phyloP scores from a whole-genome alignment of 2,329 filamentous ascomycete genomes.

The Apiospora aurea region DNA sequence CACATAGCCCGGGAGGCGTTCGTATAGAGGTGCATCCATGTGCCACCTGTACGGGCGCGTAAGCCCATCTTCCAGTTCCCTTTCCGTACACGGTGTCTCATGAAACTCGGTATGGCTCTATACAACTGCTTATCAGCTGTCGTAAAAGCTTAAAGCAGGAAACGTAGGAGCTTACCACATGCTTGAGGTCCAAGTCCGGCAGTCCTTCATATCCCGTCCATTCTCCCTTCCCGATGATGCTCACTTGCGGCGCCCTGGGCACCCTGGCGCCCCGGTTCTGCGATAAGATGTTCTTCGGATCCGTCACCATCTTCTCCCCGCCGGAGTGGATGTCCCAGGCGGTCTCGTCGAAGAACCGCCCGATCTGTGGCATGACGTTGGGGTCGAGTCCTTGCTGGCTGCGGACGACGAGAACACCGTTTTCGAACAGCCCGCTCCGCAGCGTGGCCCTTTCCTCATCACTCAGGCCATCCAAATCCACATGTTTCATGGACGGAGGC shows the following conservation, averaged over 20 bases:
- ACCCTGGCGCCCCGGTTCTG: conserved; percentile 12
- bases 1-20: conserved; percentile 75
- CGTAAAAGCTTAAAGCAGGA: background rate
- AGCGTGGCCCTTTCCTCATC: background rate
- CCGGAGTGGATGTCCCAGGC: conserved; percentile 5
- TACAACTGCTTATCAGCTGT: background rate
- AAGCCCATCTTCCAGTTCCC: conserved; percentile 52
- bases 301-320: conserved; percentile 8
- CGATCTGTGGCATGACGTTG: conserved; percentile 5
- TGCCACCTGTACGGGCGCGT: conserved; percentile 79
- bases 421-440: conserved; percentile 2
- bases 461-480: background rate
- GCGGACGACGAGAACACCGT: conserved; percentile 20
- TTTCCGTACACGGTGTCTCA: conserved; percentile 63
- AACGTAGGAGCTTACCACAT: conserved; percentile 2
- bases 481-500: background rate
- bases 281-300: conserved; percentile 18
- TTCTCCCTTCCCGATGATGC: conserved; percentile 12
- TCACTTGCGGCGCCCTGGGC: conserved; percentile 22
- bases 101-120: conserved; percentile 59
- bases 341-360: conserved; percentile 20
- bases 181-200: conserved; percentile 20
- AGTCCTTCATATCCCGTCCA: conserved; percentile 20
- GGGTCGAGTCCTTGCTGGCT: conserved; percentile 19
- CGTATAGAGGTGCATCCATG: conserved; percentile 78